Percentiles rank a stretch among this genome's conserved stretches.
These are phyloP conservation scores for Elsinoe perseae DNA, from an alignment of 2,329 filamentous ascomycete genomes.

Conservation along the genomic window DNA sequence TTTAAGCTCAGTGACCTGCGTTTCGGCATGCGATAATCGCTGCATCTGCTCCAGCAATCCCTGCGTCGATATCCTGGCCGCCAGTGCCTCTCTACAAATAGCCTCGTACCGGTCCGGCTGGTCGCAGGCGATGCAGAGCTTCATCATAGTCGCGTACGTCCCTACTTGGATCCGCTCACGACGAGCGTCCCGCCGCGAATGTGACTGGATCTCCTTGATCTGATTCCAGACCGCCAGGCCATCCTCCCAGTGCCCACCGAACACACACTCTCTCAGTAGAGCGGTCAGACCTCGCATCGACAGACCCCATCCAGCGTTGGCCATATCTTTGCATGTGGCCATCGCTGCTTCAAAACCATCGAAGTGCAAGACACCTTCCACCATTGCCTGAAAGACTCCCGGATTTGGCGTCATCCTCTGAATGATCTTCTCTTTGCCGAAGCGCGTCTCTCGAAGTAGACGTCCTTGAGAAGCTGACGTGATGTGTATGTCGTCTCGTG, in stretches of 20 bases:
- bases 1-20: neutral
- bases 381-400: slow-evolving; percentile 36
- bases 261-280: slow-evolving; percentile 36
- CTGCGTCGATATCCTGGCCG: slow-evolving; percentile 6
- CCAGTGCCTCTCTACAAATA: slow-evolving; percentile 18
- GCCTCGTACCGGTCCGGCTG: slow-evolving; percentile 18
- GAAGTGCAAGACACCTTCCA: slow-evolving; percentile 38
- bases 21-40: neutral
- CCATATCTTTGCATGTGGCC: slow-evolving; percentile 36
- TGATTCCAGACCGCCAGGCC: slow-evolving; percentile 37
- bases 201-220: slow-evolving; percentile 27
- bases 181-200: neutral
- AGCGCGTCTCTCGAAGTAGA: slow-evolving; percentile 18
- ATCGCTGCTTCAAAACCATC: slow-evolving; percentile 39
- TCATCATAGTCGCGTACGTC: slow-evolving; percentile 23
- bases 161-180: slow-evolving; percentile 17
- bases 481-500: slow-evolving; percentile 33
- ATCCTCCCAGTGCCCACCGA: slow-evolving; percentile 31
- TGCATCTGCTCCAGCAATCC: slow-evolving; percentile 19
- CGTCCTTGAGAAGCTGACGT: slow-evolving; percentile 23
- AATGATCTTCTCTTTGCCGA: slow-evolving; percentile 27
- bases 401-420: slow-evolving; percentile 40
- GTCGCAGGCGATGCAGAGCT: slow-evolving; percentile 21
- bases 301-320: slow-evolving; percentile 40
- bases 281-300: slow-evolving; percentile 33